phyloP scores from a whole-genome alignment of 2,329 filamentous ascomycete species.

The Aureobasidium sp. region DNA sequence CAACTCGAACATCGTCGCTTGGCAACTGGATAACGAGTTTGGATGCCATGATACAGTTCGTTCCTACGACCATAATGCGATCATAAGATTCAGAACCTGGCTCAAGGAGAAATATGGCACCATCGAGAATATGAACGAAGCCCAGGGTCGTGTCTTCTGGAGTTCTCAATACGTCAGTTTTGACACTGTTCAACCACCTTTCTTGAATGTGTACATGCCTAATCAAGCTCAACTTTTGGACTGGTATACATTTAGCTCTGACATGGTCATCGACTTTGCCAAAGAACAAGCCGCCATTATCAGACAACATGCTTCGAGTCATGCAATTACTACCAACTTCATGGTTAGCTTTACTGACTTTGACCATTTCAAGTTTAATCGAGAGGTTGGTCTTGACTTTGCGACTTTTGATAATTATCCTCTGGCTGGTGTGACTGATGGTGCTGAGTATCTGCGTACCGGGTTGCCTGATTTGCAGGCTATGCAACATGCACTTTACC shows the following conservation, averaged over 20 bases:
- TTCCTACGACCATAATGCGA: constrained; percentile 19
- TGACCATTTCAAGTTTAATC: constrained; percentile 18
- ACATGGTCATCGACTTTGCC: constrained; percentile 20
- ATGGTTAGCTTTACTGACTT: constrained; percentile 19
- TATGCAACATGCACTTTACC: constrained; percentile 16
- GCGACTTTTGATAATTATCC: constrained; percentile 18
- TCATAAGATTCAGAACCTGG: constrained; percentile 18
- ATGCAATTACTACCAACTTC: constrained; percentile 18
- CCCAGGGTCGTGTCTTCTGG: constrained; percentile 20
- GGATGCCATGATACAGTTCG: constrained; percentile 20
- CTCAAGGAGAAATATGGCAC: constrained; percentile 18
- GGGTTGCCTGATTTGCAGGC: constrained; percentile 18
- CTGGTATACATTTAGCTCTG: constrained; percentile 20
- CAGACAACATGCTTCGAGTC: constrained; percentile 15
- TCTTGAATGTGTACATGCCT: constrained; percentile 19
- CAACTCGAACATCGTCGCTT: constrained; percentile 15
- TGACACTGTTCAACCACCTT: constrained; percentile 18
- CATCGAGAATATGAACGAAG: constrained; percentile 19
- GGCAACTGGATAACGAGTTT: constrained; percentile 21
- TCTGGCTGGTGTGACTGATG: constrained; percentile 16
- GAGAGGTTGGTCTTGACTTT: constrained; percentile 18
- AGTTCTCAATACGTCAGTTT: constrained; percentile 19
- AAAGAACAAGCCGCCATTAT: constrained; percentile 18
- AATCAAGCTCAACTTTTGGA: constrained; percentile 20
- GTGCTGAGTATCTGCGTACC: constrained; percentile 18